A percentile compares a stretch with the other conserved stretches of the same genome.
Evolutionary conservation across 495 filamentous ascomycete species (phyloP).

Genomic region (Darksidea phi): DNA sequence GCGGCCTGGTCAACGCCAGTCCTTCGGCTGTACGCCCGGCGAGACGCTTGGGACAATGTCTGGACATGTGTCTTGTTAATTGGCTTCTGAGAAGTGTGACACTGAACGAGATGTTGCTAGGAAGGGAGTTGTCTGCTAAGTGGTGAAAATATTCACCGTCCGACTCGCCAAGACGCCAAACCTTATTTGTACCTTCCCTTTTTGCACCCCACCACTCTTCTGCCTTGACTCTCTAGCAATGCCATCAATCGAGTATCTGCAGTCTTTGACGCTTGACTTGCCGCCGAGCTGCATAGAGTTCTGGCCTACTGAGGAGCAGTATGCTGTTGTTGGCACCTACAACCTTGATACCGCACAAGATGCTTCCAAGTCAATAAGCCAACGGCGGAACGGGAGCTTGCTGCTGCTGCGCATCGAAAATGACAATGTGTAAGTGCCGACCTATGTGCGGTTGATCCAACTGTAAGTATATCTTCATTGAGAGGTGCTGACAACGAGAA

Average conservation of each 20-base stretch:
- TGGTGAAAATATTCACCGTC: background rate
- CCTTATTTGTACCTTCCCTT: background rate
- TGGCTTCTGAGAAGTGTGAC: too few relatives aligned
- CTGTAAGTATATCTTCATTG: too few relatives aligned
- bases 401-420: slow-evolving; percentile 42
- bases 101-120: too few relatives aligned
- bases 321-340: slow-evolving; percentile 86
- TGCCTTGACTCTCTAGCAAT: background rate
- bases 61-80: too few relatives aligned
- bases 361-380: slow-evolving; percentile 36
- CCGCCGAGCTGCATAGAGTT: slow-evolving; percentile 88
- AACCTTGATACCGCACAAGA: slow-evolving; percentile 56
- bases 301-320: slow-evolving; percentile 60
- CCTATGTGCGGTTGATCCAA: too few relatives aligned
- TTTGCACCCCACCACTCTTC: too few relatives aligned
- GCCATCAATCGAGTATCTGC: slow-evolving; percentile 40
- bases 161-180: slow-evolving; percentile 1
- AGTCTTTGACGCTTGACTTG: slow-evolving; percentile 51
- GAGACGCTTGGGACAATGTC: too few relatives aligned
- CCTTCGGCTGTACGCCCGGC: too few relatives aligned
- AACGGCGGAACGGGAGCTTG: slow-evolving; percentile 30
- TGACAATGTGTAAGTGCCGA: slow-evolving; percentile 53
- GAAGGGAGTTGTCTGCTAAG: too few relatives aligned
- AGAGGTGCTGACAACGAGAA: slow-evolving; percentile 16
- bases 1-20: background rate